Evolutionary conservation across 495 filamentous ascomycete species (phyloP).

Genomic region (Daldinia grandis): DNA sequence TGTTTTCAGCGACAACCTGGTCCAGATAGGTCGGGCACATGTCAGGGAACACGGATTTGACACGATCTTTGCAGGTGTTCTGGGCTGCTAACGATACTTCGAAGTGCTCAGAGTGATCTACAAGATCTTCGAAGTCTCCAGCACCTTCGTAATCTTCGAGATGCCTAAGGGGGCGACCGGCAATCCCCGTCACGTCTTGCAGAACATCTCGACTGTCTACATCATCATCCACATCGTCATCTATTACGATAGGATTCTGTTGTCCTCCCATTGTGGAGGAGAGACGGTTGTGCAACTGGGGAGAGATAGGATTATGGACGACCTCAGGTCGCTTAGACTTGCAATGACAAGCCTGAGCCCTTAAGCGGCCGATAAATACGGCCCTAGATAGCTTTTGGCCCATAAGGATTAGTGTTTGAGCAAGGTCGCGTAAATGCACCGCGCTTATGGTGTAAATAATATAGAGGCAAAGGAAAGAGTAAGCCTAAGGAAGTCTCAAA

Average conservation of each 20-base stretch:
- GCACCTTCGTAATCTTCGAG: not conserved
- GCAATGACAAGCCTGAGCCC: not conserved
- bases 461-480: not conserved
- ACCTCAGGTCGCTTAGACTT: not conserved
- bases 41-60: slow-evolving; percentile 50
- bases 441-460: not conserved
- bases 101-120: not conserved
- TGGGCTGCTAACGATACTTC: not conserved
- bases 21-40: slow-evolving; percentile 49
- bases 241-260: not conserved
- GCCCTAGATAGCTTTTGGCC: not conserved
- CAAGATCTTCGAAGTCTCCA: not conserved
- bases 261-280: not conserved
- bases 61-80: slow-evolving; percentile 31
- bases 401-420: not conserved
- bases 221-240: not conserved
- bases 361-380: not conserved
- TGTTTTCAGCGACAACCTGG: slow-evolving; percentile 14
- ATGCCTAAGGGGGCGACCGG: not conserved
- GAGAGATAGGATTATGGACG: not conserved
- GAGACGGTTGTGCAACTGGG: not conserved
- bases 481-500: not conserved
- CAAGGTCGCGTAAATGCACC: not conserved
- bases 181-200: not conserved
- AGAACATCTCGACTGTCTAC: not conserved